A percentile compares a stretch with the other conserved stretches of the same genome.
These are phyloP conservation scores for Salix brachista DNA, from an alignment of 345 rosid species.

Conservation along the genomic window DNA sequence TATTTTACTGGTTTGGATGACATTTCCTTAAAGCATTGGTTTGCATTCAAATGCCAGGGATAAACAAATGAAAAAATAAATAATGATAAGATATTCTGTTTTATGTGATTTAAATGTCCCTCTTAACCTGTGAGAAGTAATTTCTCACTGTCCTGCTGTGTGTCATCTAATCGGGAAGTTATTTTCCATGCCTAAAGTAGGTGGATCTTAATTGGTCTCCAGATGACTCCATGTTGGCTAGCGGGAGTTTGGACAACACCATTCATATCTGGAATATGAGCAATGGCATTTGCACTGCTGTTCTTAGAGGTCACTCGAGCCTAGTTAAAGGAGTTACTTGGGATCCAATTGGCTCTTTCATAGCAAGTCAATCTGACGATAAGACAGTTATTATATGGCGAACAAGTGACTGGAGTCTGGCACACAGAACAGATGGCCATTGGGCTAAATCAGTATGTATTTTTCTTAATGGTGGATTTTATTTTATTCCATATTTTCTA, in stretches of 20 bases:
- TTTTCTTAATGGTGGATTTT: not conserved
- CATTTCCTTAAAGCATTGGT: not conserved
- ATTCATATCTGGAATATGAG: constrained; percentile 93
- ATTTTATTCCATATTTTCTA: not conserved
- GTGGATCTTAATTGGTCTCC: constrained; percentile 99
- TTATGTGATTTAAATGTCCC: not conserved
- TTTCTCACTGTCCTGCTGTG: constrained; percentile 10
- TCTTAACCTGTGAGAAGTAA: constrained; percentile 1
- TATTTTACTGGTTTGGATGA: not conserved
- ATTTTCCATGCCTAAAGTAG: constrained; percentile 71
- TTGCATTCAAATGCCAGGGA: not conserved
- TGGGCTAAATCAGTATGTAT: constrained; percentile 93
- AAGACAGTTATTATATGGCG: constrained; percentile 98
- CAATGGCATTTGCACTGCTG: constrained; percentile 91
- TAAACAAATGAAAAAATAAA: not conserved
- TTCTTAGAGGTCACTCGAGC: constrained; percentile 96
- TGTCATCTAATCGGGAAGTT: constrained; percentile 41
- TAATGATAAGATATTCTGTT: not conserved
- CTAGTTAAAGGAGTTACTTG: constrained; percentile 95
- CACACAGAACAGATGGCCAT: constrained; percentile 91
- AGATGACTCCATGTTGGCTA: constrained; percentile 90
- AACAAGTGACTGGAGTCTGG: constrained; percentile 97
- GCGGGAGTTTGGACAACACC: constrained; percentile 98
- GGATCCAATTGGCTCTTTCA: constrained; percentile 98
- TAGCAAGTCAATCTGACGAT: constrained; percentile 99